These are phyloP conservation scores for Kwoniella newhampshirensis DNA, from an alignment of 768 basidiomycete genomes.

Conservation along the genomic window DNA sequence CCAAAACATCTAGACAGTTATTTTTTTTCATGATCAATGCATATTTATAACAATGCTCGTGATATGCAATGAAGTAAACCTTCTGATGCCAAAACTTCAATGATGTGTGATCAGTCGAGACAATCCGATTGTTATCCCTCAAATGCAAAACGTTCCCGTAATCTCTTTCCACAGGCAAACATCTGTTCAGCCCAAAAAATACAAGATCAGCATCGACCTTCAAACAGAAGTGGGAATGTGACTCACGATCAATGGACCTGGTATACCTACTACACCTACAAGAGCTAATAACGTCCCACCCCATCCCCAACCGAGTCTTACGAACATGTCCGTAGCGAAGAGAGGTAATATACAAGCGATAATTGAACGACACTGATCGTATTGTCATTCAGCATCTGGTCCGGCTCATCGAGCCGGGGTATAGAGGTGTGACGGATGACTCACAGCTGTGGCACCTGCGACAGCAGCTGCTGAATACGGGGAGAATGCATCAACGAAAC, in stretches of 20 bases:
- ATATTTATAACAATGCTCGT: too few relatives aligned
- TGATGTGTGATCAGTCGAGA: too few relatives aligned
- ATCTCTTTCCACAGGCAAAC: slow-evolving; percentile 17
- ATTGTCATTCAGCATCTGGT: too few relatives aligned
- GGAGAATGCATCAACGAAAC: slow-evolving; percentile 49
- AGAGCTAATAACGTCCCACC: slow-evolving; percentile 43
- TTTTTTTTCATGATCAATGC: too few relatives aligned
- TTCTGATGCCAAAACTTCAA: too few relatives aligned
- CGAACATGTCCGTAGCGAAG: slow-evolving; percentile 39
- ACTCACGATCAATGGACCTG: slow-evolving; percentile 44
- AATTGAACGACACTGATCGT: slow-evolving; percentile 37
- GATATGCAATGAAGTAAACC: too few relatives aligned
- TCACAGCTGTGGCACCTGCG: slow-evolving; percentile 44
- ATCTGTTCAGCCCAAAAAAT: slow-evolving; percentile 1
- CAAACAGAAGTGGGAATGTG: background rate
- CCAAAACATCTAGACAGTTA: too few relatives aligned
- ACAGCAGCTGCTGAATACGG: slow-evolving; percentile 49
- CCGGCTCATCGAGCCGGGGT: too few relatives aligned
- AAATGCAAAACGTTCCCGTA: slow-evolving; percentile 21
- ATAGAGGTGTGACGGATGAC: slow-evolving; percentile 9
- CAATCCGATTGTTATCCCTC: slow-evolving; percentile 5
- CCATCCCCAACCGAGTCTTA: slow-evolving; percentile 45
- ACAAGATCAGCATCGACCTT: background rate
- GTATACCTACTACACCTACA: slow-evolving; percentile 36
- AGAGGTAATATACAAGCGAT: slow-evolving; percentile 40